Percentiles rank a stretch among this genome's conserved stretches.
phyloP scores from a whole-genome alignment of 768 basidiomycete species.

The Boletellus sp. region DNA sequence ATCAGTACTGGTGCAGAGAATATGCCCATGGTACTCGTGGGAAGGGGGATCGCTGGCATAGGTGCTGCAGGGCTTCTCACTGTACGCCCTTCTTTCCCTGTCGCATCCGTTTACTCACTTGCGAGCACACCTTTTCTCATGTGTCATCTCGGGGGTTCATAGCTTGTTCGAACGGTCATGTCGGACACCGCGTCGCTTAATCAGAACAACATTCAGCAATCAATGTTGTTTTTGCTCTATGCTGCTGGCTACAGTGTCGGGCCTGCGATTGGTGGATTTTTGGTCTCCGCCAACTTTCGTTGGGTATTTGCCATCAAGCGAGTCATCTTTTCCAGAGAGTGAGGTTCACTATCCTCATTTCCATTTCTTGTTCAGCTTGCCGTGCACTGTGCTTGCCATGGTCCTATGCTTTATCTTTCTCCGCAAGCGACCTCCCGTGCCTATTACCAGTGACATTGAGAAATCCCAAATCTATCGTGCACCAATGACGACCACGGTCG shows the following conservation, averaged over 20 bases:
- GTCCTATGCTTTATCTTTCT: slow-evolving; percentile 41
- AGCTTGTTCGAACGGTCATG: slow-evolving; percentile 42
- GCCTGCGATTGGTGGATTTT: slow-evolving; percentile 41
- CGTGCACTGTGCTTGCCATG: slow-evolving; percentile 35
- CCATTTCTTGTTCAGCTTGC: slow-evolving; percentile 33
- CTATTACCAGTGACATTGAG: slow-evolving; percentile 13
- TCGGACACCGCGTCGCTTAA: slow-evolving; percentile 43
- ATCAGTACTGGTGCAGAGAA: slow-evolving; percentile 45
- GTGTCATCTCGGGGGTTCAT: background rate
- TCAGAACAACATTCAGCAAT: slow-evolving; percentile 41
- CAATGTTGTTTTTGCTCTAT: slow-evolving; percentile 42
- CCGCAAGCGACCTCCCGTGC: slow-evolving; percentile 26
- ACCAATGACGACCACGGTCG: background rate
- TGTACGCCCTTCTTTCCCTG: slow-evolving; percentile 8
- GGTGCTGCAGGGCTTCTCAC: slow-evolving; percentile 45
- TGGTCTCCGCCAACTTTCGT: slow-evolving; percentile 40
- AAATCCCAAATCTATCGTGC: slow-evolving; percentile 5
- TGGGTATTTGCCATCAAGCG: slow-evolving; percentile 59
- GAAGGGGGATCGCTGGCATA: slow-evolving; percentile 47
- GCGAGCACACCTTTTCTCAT: background rate
- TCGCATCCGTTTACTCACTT: background rate
- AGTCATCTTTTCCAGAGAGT: slow-evolving; percentile 3
- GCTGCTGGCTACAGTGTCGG: slow-evolving; percentile 41
- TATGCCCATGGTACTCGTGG: slow-evolving; percentile 44
- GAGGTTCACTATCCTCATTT: background rate